phyloP scores from a whole-genome alignment of 78 protist genomes.

The Emiliania huxleyi region DNA sequence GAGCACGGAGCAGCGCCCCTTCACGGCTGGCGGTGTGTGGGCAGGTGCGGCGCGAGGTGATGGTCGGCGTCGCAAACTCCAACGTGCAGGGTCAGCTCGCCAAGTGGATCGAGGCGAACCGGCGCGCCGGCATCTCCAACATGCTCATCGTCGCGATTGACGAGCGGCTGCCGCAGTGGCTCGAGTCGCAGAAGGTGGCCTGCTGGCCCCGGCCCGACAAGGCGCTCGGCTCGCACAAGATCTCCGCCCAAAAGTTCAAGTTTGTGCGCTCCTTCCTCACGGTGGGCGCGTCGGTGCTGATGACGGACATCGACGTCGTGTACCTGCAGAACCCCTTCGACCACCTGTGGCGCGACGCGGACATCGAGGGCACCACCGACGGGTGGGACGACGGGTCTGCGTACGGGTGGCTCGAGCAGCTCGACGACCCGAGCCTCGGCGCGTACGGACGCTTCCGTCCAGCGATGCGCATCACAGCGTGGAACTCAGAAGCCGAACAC shows the following conservation, averaged over 20 bases:
- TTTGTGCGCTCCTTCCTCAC: background rate
- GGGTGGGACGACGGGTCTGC: slow-evolving; percentile 30
- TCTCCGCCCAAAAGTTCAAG: slow-evolving; percentile 5
- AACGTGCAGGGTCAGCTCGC: background rate
- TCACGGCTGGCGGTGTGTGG: too few species aligned
- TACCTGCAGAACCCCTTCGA: background rate
- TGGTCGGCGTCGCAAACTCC: background rate
- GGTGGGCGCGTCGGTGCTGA: slow-evolving; percentile 9
- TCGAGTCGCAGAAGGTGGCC: background rate
- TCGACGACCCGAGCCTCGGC: background rate
- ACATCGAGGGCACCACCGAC: slow-evolving; percentile 24
- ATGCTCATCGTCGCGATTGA: background rate
- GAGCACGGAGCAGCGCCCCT: too few species aligned
- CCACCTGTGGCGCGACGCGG: background rate
- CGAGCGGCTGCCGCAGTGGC: background rate
- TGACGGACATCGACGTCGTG: slow-evolving; percentile 22
- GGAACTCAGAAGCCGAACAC: too few species aligned
- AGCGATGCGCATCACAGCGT: slow-evolving; percentile 28
- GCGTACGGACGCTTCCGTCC: background rate
- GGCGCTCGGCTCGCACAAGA: slow-evolving; percentile 8
- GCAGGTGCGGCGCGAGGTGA: background rate
- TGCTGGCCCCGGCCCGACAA: background rate
- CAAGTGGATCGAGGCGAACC: background rate
- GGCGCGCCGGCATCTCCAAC: background rate
- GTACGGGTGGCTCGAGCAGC: background rate